Percentiles rank a stretch among this genome's conserved stretches.
Evolutionary conservation across 1,284 basidiomycete genomes (phyloP).

Genomic region (Hortiboletus rubellus): DNA sequence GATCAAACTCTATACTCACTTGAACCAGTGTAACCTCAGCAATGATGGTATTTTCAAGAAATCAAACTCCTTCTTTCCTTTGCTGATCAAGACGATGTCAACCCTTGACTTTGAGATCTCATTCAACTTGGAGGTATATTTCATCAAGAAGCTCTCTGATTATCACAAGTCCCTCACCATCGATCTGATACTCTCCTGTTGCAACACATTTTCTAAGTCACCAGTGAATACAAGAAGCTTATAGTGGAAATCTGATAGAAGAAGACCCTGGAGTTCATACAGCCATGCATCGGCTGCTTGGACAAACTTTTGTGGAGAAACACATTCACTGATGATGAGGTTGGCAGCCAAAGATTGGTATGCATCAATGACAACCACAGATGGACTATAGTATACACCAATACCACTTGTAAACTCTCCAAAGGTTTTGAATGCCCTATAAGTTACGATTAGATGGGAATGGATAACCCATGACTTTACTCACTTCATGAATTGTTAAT

Average conservation of each 20-base stretch:
- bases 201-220: slow-evolving; percentile 43
- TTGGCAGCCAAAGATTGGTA: slow-evolving; percentile 47
- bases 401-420: slow-evolving; percentile 64
- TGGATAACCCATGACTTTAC: slow-evolving; percentile 39
- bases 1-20: slow-evolving; percentile 39
- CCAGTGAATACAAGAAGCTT: slow-evolving; percentile 74
- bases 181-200: slow-evolving; percentile 41
- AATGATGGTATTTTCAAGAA: slow-evolving; percentile 51
- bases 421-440: slow-evolving; percentile 57
- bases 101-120: slow-evolving; percentile 37
- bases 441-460: slow-evolving; percentile 41
- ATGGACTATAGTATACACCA: slow-evolving; percentile 61
- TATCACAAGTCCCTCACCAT: slow-evolving; percentile 47
- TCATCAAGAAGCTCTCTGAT: slow-evolving; percentile 41
- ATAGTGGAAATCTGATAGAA: slow-evolving; percentile 70
- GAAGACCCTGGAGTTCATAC: slow-evolving; percentile 66
- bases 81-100: slow-evolving; percentile 56
- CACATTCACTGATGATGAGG: slow-evolving; percentile 60
- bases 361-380: slow-evolving; percentile 43
- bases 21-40: slow-evolving; percentile 66
- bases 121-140: slow-evolving; percentile 24
- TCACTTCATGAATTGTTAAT: slow-evolving; percentile 43
- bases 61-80: slow-evolving; percentile 47
- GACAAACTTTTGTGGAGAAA: slow-evolving; percentile 60
- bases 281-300: slow-evolving; percentile 64